Evolutionary conservation across 2,329 filamentous ascomycete species (phyloP).

Genomic region (Lecanosticta acicola): DNA sequence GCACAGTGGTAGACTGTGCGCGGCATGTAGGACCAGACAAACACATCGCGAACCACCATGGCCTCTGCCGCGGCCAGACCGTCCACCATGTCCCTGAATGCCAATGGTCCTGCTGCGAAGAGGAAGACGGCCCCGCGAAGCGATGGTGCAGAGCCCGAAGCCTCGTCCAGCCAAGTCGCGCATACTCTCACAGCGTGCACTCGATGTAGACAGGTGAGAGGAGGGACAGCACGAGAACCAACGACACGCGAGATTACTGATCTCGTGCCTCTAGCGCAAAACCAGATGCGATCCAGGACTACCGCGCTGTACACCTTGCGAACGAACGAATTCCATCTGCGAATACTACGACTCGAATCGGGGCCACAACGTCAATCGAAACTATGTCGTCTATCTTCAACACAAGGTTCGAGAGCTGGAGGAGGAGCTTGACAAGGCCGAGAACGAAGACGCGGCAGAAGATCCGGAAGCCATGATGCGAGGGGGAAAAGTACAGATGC

Average conservation of each 20-base stretch:
- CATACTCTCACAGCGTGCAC: slow-evolving; percentile 77
- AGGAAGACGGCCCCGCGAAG: slow-evolving; percentile 26
- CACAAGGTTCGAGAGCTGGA: slow-evolving; percentile 79
- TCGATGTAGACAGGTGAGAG: slow-evolving; percentile 67
- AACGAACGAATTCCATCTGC: slow-evolving; percentile 83
- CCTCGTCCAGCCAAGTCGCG: slow-evolving; percentile 56
- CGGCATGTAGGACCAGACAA: not conserved
- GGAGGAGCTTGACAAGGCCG: slow-evolving; percentile 70
- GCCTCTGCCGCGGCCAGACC: not conserved
- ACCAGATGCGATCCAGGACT: slow-evolving; percentile 91
- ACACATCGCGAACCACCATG: not conserved
- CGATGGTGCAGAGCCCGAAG: slow-evolving; percentile 33
- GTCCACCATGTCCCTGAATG: slow-evolving; percentile 7
- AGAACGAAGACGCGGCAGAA: slow-evolving; percentile 67
- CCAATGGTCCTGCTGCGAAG: slow-evolving; percentile 8
- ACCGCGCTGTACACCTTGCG: slow-evolving; percentile 85
- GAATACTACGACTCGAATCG: slow-evolving; percentile 93
- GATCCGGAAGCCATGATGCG: slow-evolving; percentile 79
- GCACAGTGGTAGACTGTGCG: too few relatives aligned
- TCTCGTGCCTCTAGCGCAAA: slow-evolving; percentile 64
- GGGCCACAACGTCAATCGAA: slow-evolving; percentile 77
- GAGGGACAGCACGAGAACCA: not conserved
- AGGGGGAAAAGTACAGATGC: slow-evolving; percentile 76
- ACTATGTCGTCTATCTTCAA: slow-evolving; percentile 88
- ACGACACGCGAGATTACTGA: slow-evolving; percentile 1